These are phyloP conservation scores for Gnomoniopsis smithogilvyi DNA, from an alignment of 2,329 filamentous ascomycete genomes.

Conservation along the genomic window DNA sequence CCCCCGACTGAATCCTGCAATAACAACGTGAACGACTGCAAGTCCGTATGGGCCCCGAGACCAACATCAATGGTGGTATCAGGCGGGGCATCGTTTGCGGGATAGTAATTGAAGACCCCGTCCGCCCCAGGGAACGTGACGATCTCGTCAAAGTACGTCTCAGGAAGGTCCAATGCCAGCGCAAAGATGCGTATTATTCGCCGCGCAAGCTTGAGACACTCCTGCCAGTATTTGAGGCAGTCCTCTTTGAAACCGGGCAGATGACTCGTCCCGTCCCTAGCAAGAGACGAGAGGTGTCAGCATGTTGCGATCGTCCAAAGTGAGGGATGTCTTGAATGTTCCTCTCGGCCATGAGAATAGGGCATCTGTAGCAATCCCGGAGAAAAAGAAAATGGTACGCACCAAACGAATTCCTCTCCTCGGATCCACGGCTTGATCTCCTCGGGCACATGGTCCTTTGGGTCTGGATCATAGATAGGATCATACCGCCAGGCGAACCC, in stretches of 20 bases:
- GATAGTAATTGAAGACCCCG: slow-evolving; percentile 35
- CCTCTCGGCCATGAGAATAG: too few species aligned
- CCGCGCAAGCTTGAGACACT: slow-evolving; percentile 23
- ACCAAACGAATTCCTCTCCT: slow-evolving; percentile 22
- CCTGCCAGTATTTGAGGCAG: slow-evolving; percentile 22
- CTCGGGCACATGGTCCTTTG: slow-evolving; percentile 22
- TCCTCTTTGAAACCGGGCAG: slow-evolving; percentile 22
- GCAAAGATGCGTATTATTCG: slow-evolving; percentile 23
- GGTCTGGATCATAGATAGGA: slow-evolving; percentile 38
- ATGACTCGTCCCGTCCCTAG: slow-evolving; percentile 20
- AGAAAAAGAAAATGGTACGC: too few species aligned
- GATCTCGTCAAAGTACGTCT: slow-evolving; percentile 21
- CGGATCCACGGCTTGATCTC: slow-evolving; percentile 10
- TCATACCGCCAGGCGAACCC: slow-evolving; percentile 35
- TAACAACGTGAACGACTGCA: slow-evolving; percentile 46
- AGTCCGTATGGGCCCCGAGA: slow-evolving; percentile 43
- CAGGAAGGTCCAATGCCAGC: slow-evolving; percentile 21
- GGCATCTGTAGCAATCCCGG: too few species aligned
- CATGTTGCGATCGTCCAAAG: too few species aligned
- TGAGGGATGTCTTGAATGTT: too few species aligned
- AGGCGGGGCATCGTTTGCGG: slow-evolving; percentile 31
- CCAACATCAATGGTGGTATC: slow-evolving; percentile 33
- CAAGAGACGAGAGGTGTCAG: too few species aligned
- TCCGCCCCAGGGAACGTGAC: slow-evolving; percentile 20
- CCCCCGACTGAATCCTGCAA: slow-evolving; percentile 43